Evolutionary conservation across 257 asterid genomes (phyloP), one percentile per base, ranked within the genome.

Genomic region (Cruciata laevipes): DNA sequence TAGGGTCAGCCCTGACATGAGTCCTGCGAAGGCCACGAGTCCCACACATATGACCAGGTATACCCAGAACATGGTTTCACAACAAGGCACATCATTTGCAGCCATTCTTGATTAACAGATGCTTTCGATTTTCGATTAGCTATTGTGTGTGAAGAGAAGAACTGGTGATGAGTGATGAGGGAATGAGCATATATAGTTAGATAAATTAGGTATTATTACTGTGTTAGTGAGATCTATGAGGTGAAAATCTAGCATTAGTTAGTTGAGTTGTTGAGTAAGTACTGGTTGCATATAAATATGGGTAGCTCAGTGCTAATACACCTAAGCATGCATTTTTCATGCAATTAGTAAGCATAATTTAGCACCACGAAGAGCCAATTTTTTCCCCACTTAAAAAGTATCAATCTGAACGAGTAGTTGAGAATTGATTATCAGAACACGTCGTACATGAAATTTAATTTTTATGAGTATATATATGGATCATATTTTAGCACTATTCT

Each of bases 41-140:
- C 79, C 80, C n/a, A 75, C 80, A 23, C 84, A 78, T 68, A 85
- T 81, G 20, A 83, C 65, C 56, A 91, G 59, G 69, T 91, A 85
- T 32, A 87, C 90, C 96, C 95, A 91, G 69, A 91, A 91, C 94
- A 84, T 87, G 16, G 91, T 68, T 75, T 85, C 94, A 71, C 98
- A 91, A 73, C 96, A 91, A 4, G 97, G 97, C 65, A 90, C 95
- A 77, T 90, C 97, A 67, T 90, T 88, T 32, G 97, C 97, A 24
- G 97, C 97, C 97, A 90, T 90, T 71, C 6, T 57, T 13, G 51
- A 42, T 42, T 42, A 12, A 1, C 49, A 5, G 11, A 12, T 12
- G 0, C 49, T 40, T 13, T 42, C 51, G 30, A 27, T 38, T 35
- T 35, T 7, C 38, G 51, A 47, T 47, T 47, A 47, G 53, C 53